A percentile compares a stretch with the other conserved stretches of the same genome.
phyloP scores from a whole-genome alignment of 2,329 filamentous ascomycete genomes.

The Botrytis galanthina region DNA sequence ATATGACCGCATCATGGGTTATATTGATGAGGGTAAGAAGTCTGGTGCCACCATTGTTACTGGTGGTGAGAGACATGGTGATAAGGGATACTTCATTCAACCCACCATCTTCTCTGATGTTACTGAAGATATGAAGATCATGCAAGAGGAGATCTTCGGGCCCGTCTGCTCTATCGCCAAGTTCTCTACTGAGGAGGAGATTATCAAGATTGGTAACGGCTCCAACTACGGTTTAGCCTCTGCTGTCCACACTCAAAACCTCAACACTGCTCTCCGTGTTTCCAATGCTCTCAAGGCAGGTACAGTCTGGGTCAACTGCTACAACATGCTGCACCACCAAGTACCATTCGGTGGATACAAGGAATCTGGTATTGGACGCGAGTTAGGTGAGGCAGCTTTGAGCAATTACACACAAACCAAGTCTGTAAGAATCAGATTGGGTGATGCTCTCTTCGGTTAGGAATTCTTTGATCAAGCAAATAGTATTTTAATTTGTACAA shows the following conservation, averaged over 20 bases:
- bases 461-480: background rate
- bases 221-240: conserved; percentile 67
- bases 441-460: conserved; percentile 42
- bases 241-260: conserved; percentile 64
- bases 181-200: conserved; percentile 67
- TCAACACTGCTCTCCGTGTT: conserved; percentile 67
- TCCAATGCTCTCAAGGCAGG: conserved; percentile 62
- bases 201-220: conserved; percentile 60
- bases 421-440: conserved; percentile 58
- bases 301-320: conserved; percentile 40
- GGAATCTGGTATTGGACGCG: conserved; percentile 73
- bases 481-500: background rate
- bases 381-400: conserved; percentile 67
- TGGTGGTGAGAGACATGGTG: conserved; percentile 64
- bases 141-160: conserved; percentile 73
- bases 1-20: conserved; percentile 68
- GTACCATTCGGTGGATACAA: conserved; percentile 73
- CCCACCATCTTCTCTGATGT: conserved; percentile 73
- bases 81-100: conserved; percentile 69
- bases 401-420: conserved; percentile 68
- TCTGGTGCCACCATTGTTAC: conserved; percentile 62
- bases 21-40: conserved; percentile 63
- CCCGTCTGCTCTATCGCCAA: conserved; percentile 70
- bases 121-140: conserved; percentile 69
- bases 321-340: conserved; percentile 71